Base-by-base conservation (phyloP, 352 stramenopile genomes). In the Pythium scleroteichum region DNA sequence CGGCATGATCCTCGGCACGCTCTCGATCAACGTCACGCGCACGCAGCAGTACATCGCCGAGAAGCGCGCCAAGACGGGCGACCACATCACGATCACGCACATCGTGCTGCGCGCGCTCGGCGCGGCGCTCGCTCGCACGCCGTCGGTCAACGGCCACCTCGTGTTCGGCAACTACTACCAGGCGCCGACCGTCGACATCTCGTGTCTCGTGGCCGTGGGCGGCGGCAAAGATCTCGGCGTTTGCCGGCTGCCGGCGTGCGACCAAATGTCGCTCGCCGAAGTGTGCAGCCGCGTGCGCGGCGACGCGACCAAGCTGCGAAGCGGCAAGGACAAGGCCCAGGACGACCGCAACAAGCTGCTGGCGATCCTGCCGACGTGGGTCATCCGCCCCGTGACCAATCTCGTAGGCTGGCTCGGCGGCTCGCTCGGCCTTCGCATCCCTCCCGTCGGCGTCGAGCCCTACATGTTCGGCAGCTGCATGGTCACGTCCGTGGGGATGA, bases 381-480 rank as follows among this genome's bases (percentile, higher is more conserved):
- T 82, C 5, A 75, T 90, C 33, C 79, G 78, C 19, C 73, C 64
- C 9, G 65, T 86, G 64, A 53, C 76, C 26, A 87, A 85, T 68
- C 58, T 88, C 41, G 70, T 87, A 35, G 74, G 76, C 3, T 92
- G 79, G 79, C 72, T 92, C 4, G 78, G 79, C 22, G 79, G 78
- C 26, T 73, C 72, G 12, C 71, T 84, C 29, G 80, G 80, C 17
- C 56, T 88, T 23, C 70, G 72, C 14, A 85, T 89, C 42, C 62
- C 73, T 13, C 60, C 71, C 0, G 56, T 90, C 17, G 82, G 82
- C 16, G 71, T 92, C 2, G 73, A 86, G 66, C 77, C 71, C 33
- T 86, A 89, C 66, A 85, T 86, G 78, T 89, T 90, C 63, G 82
- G 82, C 48, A 70, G 68, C 49, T 83, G 73, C 60, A 82, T 90